Conservation (phyloP, 805 yeast genomes). For the Yarrowia bubula region DNA sequence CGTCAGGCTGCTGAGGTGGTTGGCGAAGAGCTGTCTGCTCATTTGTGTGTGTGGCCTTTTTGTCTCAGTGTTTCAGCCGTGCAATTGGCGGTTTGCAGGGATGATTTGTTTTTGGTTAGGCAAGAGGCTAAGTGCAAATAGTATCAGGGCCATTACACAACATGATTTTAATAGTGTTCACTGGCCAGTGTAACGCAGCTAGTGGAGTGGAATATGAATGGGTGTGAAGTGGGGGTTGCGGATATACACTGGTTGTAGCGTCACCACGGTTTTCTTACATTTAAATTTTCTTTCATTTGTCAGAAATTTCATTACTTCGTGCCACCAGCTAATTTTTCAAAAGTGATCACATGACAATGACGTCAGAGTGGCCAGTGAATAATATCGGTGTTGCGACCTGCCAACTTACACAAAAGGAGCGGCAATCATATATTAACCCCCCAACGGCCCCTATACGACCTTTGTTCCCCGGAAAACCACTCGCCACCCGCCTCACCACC, state of each 20-base stretch:
- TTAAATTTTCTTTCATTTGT: not conserved
- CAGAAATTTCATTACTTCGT: not conserved
- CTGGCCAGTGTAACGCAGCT: not conserved
- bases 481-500: too few species aligned
- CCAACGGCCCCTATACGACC: too few species aligned
- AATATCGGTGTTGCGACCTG: not conserved
- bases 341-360: conserved; percentile 21
- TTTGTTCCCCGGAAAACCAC: too few species aligned
- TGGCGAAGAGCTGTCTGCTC: not conserved
- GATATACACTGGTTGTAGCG: not conserved
- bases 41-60: not conserved
- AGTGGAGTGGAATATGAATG: too few species aligned
- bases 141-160: not conserved
- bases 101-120: not conserved
- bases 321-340: not conserved
- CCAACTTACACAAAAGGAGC: not conserved
- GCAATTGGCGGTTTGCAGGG: not conserved
- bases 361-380: not conserved
- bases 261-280: not conserved
- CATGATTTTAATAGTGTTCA: not conserved
- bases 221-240: too few species aligned
- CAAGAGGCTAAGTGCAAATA: conserved; percentile 15
- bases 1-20: not conserved
- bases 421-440: not conserved
- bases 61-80: not conserved